A percentile compares a stretch with the other conserved stretches of the same genome.
Evolutionary conservation across 345 rosid genomes (phyloP).

Genomic region (Microcos paniculata): DNA sequence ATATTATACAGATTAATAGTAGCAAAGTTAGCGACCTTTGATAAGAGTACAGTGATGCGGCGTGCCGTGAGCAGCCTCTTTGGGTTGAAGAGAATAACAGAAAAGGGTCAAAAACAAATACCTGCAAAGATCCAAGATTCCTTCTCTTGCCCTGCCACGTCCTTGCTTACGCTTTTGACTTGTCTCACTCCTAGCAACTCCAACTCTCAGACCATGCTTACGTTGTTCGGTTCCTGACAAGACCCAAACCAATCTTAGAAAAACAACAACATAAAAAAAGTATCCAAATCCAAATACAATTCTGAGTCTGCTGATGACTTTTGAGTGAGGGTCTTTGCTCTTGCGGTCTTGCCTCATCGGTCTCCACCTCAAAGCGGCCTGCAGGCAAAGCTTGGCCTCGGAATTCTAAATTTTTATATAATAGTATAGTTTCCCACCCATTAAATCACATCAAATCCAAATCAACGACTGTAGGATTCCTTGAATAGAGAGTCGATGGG

Average conservation of each 20-base stretch:
- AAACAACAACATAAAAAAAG: not conserved
- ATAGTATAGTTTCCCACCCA: not conserved
- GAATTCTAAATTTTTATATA: not conserved
- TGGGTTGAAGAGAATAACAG: not conserved
- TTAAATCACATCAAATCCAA: not conserved
- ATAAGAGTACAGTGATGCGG: not conserved
- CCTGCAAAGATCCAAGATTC: not conserved
- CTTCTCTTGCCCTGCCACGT: not conserved
- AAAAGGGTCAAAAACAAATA: too few species aligned
- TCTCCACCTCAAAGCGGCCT: not conserved
- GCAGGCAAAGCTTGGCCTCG: not conserved
- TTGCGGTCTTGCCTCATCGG: not conserved
- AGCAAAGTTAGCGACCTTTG: too few species aligned
- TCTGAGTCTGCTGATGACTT: constrained; percentile 16
- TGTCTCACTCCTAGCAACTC: not conserved
- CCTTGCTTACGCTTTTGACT: not conserved
- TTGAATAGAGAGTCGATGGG: constrained; percentile 41
- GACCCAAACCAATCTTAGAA: not conserved
- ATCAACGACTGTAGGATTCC: not conserved
- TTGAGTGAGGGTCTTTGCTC: too few species aligned
- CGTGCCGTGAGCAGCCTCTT: not conserved
- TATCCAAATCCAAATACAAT: constrained; percentile 2
- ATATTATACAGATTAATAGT: too few species aligned
- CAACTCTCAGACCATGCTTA: not conserved
- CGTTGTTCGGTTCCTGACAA: not conserved